Base-by-base conservation (phyloP, 139 green algal species). In the Raphidocelis subcapitata region DNA sequence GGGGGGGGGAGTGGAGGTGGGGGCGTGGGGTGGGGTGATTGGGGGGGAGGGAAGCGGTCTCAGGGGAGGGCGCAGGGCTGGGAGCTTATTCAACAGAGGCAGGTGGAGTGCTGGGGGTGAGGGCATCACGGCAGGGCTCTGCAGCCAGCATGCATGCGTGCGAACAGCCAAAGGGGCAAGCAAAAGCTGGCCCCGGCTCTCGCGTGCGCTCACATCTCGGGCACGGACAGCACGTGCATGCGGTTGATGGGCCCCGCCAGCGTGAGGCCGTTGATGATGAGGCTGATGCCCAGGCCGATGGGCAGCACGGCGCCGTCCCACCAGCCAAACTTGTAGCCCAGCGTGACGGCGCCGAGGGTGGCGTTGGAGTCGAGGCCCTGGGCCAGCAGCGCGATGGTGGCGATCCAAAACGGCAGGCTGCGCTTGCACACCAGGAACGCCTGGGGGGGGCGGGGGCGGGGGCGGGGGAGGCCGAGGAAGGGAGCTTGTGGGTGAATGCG, bases 361-460 rank as follows among this genome's bases (percentile, higher is more conserved):
- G 80, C 75, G 61, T 86, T 86, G 54, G 56, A 75, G 75, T 86
- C 80, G 41, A 86, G 78, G 4, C 69, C 74, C 46, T 81, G 72
- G 0, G 54, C 63, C 37, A 81, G 63, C 37, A 86, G 72, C 29
- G 75, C 76, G 23, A 79, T 66, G 1, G 36, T 52, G 10, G 80
- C 71, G 20, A 83, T 69, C 28, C 67, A 80, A 20, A 86, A 61
- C 16, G 70, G 69, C 31, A 81, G 67, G 28, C 72, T 69, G 23
- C 76, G 64, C 26, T 64, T 71, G 49, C 61, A 67, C n/a, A 83
- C 77, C 28, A 83, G 79, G 64, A 83, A 83, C 46, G 79, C 79
- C 62, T 79, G 46, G n/a, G 20, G 33, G 66, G 44, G n/a, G 59
- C 54, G 5, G 0, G n/a, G 10, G 67, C 31, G 3, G 65, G 55